Percentiles rank a stretch among this genome's conserved stretches.
These are phyloP conservation scores for Tuber melanosporum DNA, from an alignment of 495 filamentous ascomycete genomes.

Conservation along the genomic window DNA sequence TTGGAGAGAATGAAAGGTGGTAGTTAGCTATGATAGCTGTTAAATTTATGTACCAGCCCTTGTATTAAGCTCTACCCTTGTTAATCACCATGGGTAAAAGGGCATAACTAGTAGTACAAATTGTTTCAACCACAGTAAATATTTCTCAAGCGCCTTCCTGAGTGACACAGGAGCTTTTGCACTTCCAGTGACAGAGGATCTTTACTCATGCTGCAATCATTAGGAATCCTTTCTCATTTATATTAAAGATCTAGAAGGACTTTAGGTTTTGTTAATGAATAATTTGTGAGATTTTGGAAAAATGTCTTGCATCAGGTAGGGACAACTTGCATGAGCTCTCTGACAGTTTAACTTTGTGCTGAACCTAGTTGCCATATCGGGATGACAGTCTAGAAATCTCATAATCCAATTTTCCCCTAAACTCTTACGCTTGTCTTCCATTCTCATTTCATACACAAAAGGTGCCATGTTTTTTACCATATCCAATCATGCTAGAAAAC, in stretches of 20 bases:
- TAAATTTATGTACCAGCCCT: constrained; percentile 4
- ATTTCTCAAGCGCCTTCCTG: constrained; percentile 13
- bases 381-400: constrained; percentile 9
- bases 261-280: constrained; percentile 6
- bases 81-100: constrained; percentile 9
- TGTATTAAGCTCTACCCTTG: constrained; percentile 11
- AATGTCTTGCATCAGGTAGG: not conserved
- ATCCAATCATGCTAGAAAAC: constrained; percentile 15
- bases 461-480: constrained; percentile 9
- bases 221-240: constrained; percentile 16
- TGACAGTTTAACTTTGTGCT: constrained; percentile 7
- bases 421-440: not conserved
- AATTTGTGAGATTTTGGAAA: not conserved
- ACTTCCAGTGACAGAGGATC: not conserved
- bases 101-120: constrained; percentile 11
- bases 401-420: constrained; percentile 10
- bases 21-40: not conserved
- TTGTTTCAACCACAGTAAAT: constrained; percentile 10
- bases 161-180: not conserved
- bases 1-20: not conserved
- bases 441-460: not conserved
- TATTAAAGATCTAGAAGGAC: constrained; percentile 9
- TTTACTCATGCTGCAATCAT: constrained; percentile 7
- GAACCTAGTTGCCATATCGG: constrained; percentile 6
- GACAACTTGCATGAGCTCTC: constrained; percentile 4